Evolutionary conservation across 2,329 filamentous ascomycete species (phyloP), one percentile per base, ranked within the genome.

Genomic region (Tothia fuscella): DNA sequence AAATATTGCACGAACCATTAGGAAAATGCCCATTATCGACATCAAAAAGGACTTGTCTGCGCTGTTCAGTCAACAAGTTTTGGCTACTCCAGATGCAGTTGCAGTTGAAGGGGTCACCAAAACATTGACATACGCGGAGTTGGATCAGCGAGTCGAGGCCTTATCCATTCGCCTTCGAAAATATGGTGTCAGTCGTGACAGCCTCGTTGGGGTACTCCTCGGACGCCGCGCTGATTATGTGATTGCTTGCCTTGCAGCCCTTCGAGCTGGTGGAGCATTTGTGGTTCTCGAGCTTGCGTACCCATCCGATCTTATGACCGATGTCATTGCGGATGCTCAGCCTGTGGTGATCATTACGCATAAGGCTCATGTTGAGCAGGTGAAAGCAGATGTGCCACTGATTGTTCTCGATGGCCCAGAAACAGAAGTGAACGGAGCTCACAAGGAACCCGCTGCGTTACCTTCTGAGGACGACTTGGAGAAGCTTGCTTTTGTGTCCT

Each of bases 261-360:
- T 88, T 29, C 76, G 80, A 45, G 82, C 83, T 2, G 83, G 82
- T 39, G 83, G 83, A 41, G 83, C 83, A 2, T 89, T 87, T 54
- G 67, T 89, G 4, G 82, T 88, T 2, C 72, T 89, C 3, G 83
- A 89, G 60, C 67, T 86, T 37, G 83, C 83, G 3, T 88, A 88
- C 48, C 83, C 83, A 12, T 74, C 80, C 0, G 78, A 76, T 43
- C 66, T 88, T 37, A 65, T 89, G 47, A 73, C 80, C 39, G 82
- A 87, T 59, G 82, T 88, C 39, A 71, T 88, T 39, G 78, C 82
- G 22, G 83, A 89, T 64, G 80, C 82, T 9, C 72, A 70, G 21
- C 83, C 83, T 3, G 71, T 68, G 6, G 80, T 85, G 17, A 69
- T 88, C 3, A 66, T 89, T 49, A 87, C 82, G 0, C 72, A 78